Evolutionary conservation across 306 rosid genomes (phyloP).

Genomic region (Oemleria cerasiformis): DNA sequence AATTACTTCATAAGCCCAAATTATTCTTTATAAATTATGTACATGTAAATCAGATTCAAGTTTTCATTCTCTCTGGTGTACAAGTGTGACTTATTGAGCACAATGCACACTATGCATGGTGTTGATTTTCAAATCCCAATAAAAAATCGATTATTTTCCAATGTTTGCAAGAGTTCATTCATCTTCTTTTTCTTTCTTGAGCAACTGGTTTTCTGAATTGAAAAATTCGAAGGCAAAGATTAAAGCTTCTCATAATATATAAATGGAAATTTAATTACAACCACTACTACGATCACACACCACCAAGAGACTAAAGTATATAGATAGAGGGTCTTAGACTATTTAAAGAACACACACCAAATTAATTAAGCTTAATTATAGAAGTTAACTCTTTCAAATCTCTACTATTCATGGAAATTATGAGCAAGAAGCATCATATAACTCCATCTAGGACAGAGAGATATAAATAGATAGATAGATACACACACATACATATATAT

Average conservation of each 20-base stretch:
- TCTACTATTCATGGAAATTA: slow-evolving; percentile 28
- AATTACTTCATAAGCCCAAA: slow-evolving; percentile 12
- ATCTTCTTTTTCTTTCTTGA: neutral
- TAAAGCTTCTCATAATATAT: slow-evolving; percentile 24
- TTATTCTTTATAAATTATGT: slow-evolving; percentile 30
- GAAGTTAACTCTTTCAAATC: slow-evolving; percentile 16
- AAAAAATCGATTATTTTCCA: slow-evolving; percentile 18
- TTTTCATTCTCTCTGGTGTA: slow-evolving; percentile 11
- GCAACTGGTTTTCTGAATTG: neutral
- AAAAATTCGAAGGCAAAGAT: neutral
- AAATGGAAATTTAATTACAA: slow-evolving; percentile 26
- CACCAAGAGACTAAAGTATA: slow-evolving; percentile 42
- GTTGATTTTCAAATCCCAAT: slow-evolving; percentile 16
- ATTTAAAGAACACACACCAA: slow-evolving; percentile 39
- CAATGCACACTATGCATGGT: slow-evolving; percentile 14
- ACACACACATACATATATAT: neutral
- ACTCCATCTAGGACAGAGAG: slow-evolving; percentile 15
- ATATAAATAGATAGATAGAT: slow-evolving; percentile 5
- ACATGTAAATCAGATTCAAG: slow-evolving; percentile 44
- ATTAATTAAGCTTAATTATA: slow-evolving; percentile 3
- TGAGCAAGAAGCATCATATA: slow-evolving; percentile 20
- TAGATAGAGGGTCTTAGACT: slow-evolving; percentile 6
- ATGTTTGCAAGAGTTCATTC: neutral
- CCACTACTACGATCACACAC: slow-evolving; percentile 19
- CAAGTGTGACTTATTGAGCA: slow-evolving; percentile 9